A percentile compares a stretch with the other conserved stretches of the same genome.
phyloP scores from a whole-genome alignment of 345 rosid genomes.

The Heritiera littoralis region DNA sequence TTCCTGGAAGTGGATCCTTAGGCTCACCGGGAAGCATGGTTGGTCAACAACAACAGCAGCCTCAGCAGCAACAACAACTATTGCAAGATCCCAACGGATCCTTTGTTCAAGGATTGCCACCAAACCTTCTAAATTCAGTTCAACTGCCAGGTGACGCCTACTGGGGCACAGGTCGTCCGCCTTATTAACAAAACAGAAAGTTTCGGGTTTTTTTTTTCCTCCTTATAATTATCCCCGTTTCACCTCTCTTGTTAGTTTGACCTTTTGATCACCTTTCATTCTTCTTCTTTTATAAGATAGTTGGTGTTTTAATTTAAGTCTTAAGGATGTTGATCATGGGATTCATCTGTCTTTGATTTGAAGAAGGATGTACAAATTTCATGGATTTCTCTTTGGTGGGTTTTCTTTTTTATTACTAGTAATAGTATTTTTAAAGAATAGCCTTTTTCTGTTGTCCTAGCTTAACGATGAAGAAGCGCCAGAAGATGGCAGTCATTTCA shows the following conservation, averaged over 20 bases:
- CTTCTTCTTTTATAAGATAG: slow-evolving; percentile 32
- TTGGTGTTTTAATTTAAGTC: slow-evolving; percentile 24
- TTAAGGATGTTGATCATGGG: slow-evolving; percentile 26
- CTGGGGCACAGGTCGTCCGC: slow-evolving; percentile 71
- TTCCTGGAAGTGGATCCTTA: slow-evolving; percentile 39
- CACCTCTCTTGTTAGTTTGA: slow-evolving; percentile 9
- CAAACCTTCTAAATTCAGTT: slow-evolving; percentile 73
- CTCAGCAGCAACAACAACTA: slow-evolving; percentile 60
- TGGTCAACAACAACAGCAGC: slow-evolving; percentile 30
- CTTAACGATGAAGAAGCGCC: slow-evolving; percentile 31
- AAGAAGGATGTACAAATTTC: slow-evolving; percentile 55
- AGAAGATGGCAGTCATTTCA: slow-evolving; percentile 11
- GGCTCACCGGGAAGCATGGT: slow-evolving; percentile 37
- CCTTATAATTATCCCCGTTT: not conserved
- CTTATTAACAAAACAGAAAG: slow-evolving; percentile 37
- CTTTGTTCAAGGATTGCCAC: slow-evolving; percentile 72
- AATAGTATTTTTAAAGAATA: not conserved
- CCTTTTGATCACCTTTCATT: slow-evolving; percentile 28
- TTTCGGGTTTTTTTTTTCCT: slow-evolving; percentile 6
- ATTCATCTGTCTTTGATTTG: slow-evolving; percentile 34
- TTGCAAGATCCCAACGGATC: slow-evolving; percentile 67
- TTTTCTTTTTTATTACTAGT: not conserved
- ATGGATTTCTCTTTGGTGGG: slow-evolving; percentile 27
- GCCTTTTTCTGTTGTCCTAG: slow-evolving; percentile 14
- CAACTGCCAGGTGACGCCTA: slow-evolving; percentile 71